A percentile compares a stretch with the other conserved stretches of the same genome.
Conservation (phyloP, 495 filamentous ascomycete genomes). For the Xylaria sp. region DNA sequence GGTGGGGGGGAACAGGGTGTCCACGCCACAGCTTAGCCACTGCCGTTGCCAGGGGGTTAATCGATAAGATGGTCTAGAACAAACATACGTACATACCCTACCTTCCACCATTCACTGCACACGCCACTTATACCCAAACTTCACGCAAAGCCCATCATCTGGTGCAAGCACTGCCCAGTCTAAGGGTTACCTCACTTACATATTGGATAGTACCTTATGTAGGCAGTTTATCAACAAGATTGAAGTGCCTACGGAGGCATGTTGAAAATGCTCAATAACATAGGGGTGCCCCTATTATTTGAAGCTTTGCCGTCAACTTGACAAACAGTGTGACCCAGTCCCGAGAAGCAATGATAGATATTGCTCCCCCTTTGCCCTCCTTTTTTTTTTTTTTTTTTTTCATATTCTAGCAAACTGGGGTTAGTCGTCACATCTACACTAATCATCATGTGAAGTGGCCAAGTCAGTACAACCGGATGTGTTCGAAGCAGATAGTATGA, state of each 20-base stretch:
- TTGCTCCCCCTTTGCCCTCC: background rate
- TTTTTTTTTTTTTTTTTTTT: background rate
- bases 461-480: background rate
- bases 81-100: too few species aligned
- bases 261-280: background rate
- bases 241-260: too few species aligned
- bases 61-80: background rate
- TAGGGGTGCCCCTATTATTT: background rate
- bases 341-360: background rate
- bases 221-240: background rate
- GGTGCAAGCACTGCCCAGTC: too few species aligned
- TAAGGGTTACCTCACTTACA: background rate
- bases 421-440: background rate
- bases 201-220: background rate
- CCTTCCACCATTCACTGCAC: too few species aligned
- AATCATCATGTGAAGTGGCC: background rate
- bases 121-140: too few species aligned
- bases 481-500: background rate
- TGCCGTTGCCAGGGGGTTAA: background rate
- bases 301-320: background rate
- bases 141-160: too few species aligned
- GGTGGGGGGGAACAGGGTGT: background rate
- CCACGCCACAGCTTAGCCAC: slow-evolving; percentile 9
- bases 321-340: background rate
- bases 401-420: background rate